Conservation (phyloP, 208 protist genomes). For the Crithidia sp. region DNA sequence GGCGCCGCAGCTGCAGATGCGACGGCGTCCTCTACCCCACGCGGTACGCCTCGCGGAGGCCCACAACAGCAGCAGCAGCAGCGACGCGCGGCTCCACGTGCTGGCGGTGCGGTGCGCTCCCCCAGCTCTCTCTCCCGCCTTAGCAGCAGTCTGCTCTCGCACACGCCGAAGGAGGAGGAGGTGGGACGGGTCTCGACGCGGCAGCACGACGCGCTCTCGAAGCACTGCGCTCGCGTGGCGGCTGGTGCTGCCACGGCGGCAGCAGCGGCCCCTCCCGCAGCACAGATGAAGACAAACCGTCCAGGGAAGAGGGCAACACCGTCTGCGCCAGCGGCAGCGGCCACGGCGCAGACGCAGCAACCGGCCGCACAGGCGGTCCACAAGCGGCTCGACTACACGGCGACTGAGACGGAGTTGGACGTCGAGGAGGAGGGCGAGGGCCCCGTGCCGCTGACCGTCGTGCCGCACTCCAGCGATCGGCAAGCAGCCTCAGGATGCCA, state of each 20-base stretch:
- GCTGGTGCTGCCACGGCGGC: slow-evolving; percentile 1
- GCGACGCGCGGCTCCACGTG: slow-evolving; percentile 10
- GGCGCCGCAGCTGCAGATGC: background rate
- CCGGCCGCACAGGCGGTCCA: background rate
- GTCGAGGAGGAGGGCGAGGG: slow-evolving; percentile 11
- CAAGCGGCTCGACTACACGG: slow-evolving; percentile 15
- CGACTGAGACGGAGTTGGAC: background rate
- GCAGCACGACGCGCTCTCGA: slow-evolving; percentile 44
- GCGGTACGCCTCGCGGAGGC: slow-evolving; percentile 2
- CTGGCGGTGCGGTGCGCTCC: slow-evolving; percentile 1
- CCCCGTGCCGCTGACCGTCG: slow-evolving; percentile 9
- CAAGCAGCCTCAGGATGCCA: background rate
- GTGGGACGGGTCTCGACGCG: slow-evolving; percentile 23
- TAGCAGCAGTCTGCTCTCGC: slow-evolving; percentile 10
- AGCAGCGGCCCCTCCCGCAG: background rate
- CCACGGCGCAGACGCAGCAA: background rate
- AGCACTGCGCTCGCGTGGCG: slow-evolving; percentile 44
- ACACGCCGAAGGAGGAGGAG: slow-evolving; percentile 16
- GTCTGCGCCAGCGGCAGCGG: too few relatives aligned
- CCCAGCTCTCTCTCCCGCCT: slow-evolving; percentile 18
- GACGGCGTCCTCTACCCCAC: slow-evolving; percentile 7
- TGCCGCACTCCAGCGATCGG: slow-evolving; percentile 6
- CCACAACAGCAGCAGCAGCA: slow-evolving; percentile 14
- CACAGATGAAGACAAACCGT: too few relatives aligned
- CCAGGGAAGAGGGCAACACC: too few relatives aligned